These are phyloP conservation scores for Tremellales sp. DNA, from an alignment of 1,284 basidiomycete species.

Conservation along the genomic window DNA sequence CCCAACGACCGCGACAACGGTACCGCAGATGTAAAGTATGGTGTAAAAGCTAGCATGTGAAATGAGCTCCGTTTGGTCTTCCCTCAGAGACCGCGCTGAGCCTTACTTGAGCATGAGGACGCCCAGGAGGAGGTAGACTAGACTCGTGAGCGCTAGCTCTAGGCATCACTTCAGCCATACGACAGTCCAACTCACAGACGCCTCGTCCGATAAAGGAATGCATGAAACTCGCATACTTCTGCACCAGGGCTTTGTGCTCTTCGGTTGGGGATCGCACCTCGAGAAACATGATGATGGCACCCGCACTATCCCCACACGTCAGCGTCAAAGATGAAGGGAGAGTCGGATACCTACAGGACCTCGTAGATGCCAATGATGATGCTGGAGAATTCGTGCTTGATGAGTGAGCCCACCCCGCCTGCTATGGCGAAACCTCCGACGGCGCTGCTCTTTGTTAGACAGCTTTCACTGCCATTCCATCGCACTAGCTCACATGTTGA, in stretches of 20 bases:
- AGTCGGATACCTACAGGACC: conserved; percentile 30
- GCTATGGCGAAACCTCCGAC: conserved; percentile 46
- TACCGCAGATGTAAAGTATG: conserved; percentile 46
- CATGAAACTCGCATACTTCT: conserved; percentile 49
- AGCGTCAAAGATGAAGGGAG: conserved; percentile 4
- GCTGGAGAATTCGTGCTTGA: conserved; percentile 45
- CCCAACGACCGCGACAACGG: conserved; percentile 40
- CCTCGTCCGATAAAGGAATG: conserved; percentile 49
- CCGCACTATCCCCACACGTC: conserved; percentile 26
- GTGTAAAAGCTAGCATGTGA: conserved; percentile 40
- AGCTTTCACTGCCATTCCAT: background rate
- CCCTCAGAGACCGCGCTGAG: background rate
- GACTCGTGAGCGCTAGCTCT: background rate
- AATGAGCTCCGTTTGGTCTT: conserved; percentile 1
- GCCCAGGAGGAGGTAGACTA: conserved; percentile 49
- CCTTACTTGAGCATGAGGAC: conserved; percentile 47
- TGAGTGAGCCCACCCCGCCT: conserved; percentile 44
- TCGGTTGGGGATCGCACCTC: conserved; percentile 43
- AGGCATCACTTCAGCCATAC: background rate
- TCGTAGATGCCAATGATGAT: conserved; percentile 46
- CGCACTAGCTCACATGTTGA: conserved; percentile 41
- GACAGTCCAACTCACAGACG: conserved; percentile 40
- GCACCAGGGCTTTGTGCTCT: conserved; percentile 42
- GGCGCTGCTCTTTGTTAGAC: conserved; percentile 21
- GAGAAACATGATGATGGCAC: conserved; percentile 40